A percentile compares a stretch with the other conserved stretches of the same genome.
Evolutionary conservation across 2,329 filamentous ascomycete genomes (phyloP).

Genomic region (Elsinoe fawcettii): DNA sequence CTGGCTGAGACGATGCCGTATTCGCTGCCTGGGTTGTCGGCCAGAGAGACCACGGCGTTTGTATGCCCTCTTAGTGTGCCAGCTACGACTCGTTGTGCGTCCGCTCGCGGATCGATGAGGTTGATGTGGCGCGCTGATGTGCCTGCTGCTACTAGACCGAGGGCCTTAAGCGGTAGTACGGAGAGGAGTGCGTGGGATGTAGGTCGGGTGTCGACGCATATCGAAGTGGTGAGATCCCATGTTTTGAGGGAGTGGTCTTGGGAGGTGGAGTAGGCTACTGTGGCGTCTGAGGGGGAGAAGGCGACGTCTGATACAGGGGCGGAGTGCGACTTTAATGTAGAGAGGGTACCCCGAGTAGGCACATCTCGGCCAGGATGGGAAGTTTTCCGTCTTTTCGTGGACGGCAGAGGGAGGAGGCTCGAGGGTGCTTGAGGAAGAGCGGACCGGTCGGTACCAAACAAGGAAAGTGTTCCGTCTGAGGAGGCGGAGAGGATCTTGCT

Average conservation of each 20-base stretch:
- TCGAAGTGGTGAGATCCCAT: slow-evolving; percentile 76
- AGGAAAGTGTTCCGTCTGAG: slow-evolving; percentile 71
- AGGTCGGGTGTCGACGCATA: slow-evolving; percentile 71
- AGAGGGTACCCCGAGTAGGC: slow-evolving; percentile 69
- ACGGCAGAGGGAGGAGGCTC: slow-evolving; percentile 58
- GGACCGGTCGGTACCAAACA: slow-evolving; percentile 78
- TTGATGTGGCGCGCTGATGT: slow-evolving; percentile 82
- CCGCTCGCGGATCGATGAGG: slow-evolving; percentile 80
- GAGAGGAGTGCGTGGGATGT: slow-evolving; percentile 78
- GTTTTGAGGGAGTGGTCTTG: slow-evolving; percentile 88
- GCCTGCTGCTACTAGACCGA: slow-evolving; percentile 61
- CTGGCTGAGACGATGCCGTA: slow-evolving; percentile 75
- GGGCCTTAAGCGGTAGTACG: slow-evolving; percentile 62
- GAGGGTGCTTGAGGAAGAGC: slow-evolving; percentile 67
- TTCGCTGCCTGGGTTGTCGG: slow-evolving; percentile 56
- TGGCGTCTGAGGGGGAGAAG: slow-evolving; percentile 78
- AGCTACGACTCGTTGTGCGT: slow-evolving; percentile 65
- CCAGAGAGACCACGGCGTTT: slow-evolving; percentile 59
- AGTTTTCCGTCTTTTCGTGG: slow-evolving; percentile 67
- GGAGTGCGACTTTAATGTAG: slow-evolving; percentile 64
- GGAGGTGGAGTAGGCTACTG: slow-evolving; percentile 83
- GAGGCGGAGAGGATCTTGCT: slow-evolving; percentile 79
- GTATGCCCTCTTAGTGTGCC: slow-evolving; percentile 89
- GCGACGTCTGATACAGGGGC: slow-evolving; percentile 68
- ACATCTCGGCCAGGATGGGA: slow-evolving; percentile 37